phyloP scores from a whole-genome alignment of 1,284 basidiomycete species.

The Xerocomus amazonicus region DNA sequence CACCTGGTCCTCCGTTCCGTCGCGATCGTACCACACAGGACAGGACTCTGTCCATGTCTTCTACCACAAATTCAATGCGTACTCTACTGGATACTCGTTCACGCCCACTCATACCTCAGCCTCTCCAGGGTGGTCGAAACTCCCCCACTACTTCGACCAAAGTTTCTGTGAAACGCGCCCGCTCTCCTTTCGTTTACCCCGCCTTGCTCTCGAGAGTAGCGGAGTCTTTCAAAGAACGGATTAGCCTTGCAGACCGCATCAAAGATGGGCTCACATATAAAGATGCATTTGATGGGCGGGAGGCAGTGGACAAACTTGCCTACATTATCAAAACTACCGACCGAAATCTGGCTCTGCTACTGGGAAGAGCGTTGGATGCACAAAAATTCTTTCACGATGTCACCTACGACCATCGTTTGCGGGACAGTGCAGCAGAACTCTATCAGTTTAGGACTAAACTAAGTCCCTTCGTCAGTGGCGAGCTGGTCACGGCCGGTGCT shows the following conservation, averaged over 20 bases:
- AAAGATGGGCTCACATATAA: slow-evolving; percentile 97
- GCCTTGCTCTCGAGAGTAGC: slow-evolving; percentile 93
- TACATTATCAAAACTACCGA: slow-evolving; percentile 99
- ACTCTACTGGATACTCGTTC: slow-evolving; percentile 36
- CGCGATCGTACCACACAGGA: slow-evolving; percentile 60
- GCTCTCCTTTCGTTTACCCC: slow-evolving; percentile 87
- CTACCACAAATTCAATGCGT: slow-evolving; percentile 46
- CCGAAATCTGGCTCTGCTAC: slow-evolving; percentile 89
- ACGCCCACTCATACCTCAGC: slow-evolving; percentile 36
- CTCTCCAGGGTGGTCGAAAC: slow-evolving; percentile 40
- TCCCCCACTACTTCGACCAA: slow-evolving; percentile 47
- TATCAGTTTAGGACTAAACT: slow-evolving; percentile 87
- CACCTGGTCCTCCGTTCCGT: slow-evolving; percentile 43
- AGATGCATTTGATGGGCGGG: slow-evolving; percentile 93
- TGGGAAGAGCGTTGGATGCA: slow-evolving; percentile 93
- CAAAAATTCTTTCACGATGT: slow-evolving; percentile 99
- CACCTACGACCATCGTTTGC: slow-evolving; percentile 94
- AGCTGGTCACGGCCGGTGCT: slow-evolving; percentile 40
- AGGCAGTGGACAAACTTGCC: slow-evolving; percentile 94
- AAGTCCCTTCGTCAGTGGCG: slow-evolving; percentile 78
- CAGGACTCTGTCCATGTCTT: slow-evolving; percentile 72
- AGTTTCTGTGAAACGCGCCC: slow-evolving; percentile 28
- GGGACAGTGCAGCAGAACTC: slow-evolving; percentile 86
- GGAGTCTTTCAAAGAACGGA: slow-evolving; percentile 85
- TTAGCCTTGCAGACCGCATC: slow-evolving; percentile 73